A percentile compares a stretch with the other conserved stretches of the same genome.
Evolutionary conservation across 495 filamentous ascomycete genomes (phyloP).

Genomic region (Penicillium canescens): DNA sequence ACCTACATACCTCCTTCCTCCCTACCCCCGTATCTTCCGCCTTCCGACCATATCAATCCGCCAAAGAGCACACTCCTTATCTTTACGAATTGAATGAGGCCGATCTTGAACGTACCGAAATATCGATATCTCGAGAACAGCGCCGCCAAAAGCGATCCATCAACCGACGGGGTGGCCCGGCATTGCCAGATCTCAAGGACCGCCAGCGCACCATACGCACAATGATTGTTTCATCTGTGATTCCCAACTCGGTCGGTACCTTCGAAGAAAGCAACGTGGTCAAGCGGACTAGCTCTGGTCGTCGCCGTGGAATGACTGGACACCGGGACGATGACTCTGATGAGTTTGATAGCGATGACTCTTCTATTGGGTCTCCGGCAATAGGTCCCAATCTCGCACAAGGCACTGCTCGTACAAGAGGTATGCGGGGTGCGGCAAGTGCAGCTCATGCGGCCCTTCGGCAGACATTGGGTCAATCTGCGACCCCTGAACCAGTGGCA

Average conservation of each 20-base stretch:
- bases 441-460: slow-evolving; percentile 74
- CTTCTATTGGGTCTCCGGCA: slow-evolving; percentile 82
- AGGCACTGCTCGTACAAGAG: slow-evolving; percentile 82
- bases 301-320: slow-evolving; percentile 43
- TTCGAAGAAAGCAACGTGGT: slow-evolving; percentile 85
- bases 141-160: slow-evolving; percentile 92
- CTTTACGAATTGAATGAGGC: slow-evolving; percentile 91
- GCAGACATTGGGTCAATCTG: slow-evolving; percentile 80
- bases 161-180: slow-evolving; percentile 91
- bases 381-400: slow-evolving; percentile 63
- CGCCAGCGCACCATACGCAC: slow-evolving; percentile 88
- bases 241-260: slow-evolving; percentile 79
- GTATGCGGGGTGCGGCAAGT: slow-evolving; percentile 80
- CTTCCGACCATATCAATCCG: slow-evolving; percentile 85
- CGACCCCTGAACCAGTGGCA: slow-evolving; percentile 30
- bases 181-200: slow-evolving; percentile 93
- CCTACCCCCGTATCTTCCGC: slow-evolving; percentile 78
- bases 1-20: slow-evolving; percentile 81
- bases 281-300: slow-evolving; percentile 66
- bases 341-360: slow-evolving; percentile 85
- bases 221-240: slow-evolving; percentile 82
- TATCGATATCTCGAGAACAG: slow-evolving; percentile 89
- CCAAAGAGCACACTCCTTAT: slow-evolving; percentile 90
- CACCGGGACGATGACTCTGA: slow-evolving; percentile 76
- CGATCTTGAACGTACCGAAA: slow-evolving; percentile 86